Evolutionary conservation across 345 rosid genomes (phyloP), one percentile per base, ranked within the genome.

Genomic region (Theobroma cacao): DNA sequence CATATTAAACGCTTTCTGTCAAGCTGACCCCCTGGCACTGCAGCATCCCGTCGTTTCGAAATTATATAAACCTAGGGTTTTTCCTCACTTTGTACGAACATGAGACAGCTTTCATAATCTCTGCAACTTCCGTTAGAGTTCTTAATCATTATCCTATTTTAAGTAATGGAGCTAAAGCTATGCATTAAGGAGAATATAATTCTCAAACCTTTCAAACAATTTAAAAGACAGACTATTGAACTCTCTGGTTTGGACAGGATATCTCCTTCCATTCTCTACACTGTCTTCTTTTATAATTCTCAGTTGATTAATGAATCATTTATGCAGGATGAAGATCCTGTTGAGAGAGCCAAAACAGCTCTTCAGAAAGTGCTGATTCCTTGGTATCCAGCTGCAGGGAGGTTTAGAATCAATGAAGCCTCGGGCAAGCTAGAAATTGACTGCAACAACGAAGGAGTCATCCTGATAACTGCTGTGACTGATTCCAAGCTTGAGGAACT

Each of bases 351-450:
- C 24, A 56, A 31, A 33, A 55, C 9, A 31, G 74, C 82, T 65
- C 74, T 74, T 14, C 26, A 55, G 60, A 74, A 74, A 73, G 78
- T 79, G 78, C 47, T 79, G 20, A 55, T 64, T 41, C 45, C 78
- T 20, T 79, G 82, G 82, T 74, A 65, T 67, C 82, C 82, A 31
- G 82, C 78, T 15, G 82, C 82, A 13, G 78, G 82, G 66, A 79
- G 78, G 47, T 72, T 79, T 53, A 79, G 69, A 22, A 74, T 79
- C 74, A 74, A 74, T 55, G 82, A 55, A 50, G 71, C 28, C 1
- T 73, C 78, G 24, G 74, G 77, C 50, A 79, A 79, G 61, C 52
- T 79, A 3, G 82, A 79, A 72, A 74, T 79, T n/a, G 78, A 74
- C 36, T 79, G 75, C 60, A 74, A 74, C n/a, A n/a, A 74, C 26